Conservation (phyloP, 345 rosid species). For the Erodium maritimum region DNA sequence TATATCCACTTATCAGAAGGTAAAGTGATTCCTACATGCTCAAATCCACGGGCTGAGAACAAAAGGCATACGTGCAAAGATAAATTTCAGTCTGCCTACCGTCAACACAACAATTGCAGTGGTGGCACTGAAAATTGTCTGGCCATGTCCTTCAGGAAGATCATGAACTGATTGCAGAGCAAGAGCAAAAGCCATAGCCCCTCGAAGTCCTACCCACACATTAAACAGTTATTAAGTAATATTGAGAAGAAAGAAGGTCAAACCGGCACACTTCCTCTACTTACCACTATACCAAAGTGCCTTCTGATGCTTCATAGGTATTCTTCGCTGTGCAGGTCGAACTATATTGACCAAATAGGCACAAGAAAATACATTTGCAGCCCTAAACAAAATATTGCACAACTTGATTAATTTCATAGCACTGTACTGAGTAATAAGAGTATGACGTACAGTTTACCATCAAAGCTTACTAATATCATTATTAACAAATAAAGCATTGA, state of each 20-base stretch:
- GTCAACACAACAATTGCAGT: conserved; percentile 94
- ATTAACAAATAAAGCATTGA: conserved; percentile 7
- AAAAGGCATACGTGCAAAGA: background rate
- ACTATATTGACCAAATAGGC: conserved; percentile 80
- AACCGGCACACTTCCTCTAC: conserved; percentile 13
- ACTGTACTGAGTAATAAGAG: background rate
- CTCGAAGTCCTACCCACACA: conserved; percentile 63
- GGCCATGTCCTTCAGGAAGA: conserved; percentile 98
- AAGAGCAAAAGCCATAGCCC: conserved; percentile 99
- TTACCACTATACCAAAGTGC: conserved; percentile 99
- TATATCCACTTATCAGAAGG: background rate
- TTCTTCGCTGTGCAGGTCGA: conserved; percentile 66
- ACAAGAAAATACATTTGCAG: conserved; percentile 86
- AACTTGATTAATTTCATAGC: conserved; percentile 15
- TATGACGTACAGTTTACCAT: background rate
- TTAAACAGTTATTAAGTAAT: conserved; percentile 10
- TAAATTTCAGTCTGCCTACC: conserved; percentile 28
- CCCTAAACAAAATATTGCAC: conserved; percentile 39
- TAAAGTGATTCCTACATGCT: background rate
- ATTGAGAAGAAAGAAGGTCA: background rate
- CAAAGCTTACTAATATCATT: background rate
- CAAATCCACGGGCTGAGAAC: background rate
- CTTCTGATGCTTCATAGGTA: conserved; percentile 85
- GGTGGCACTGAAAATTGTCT: conserved; percentile 93
- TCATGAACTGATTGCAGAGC: conserved; percentile 97